A percentile compares a stretch with the other conserved stretches of the same genome.
These are phyloP conservation scores for Sphaerulina vaccinii DNA, from an alignment of 2,329 filamentous ascomycete species.

Conservation along the genomic window DNA sequence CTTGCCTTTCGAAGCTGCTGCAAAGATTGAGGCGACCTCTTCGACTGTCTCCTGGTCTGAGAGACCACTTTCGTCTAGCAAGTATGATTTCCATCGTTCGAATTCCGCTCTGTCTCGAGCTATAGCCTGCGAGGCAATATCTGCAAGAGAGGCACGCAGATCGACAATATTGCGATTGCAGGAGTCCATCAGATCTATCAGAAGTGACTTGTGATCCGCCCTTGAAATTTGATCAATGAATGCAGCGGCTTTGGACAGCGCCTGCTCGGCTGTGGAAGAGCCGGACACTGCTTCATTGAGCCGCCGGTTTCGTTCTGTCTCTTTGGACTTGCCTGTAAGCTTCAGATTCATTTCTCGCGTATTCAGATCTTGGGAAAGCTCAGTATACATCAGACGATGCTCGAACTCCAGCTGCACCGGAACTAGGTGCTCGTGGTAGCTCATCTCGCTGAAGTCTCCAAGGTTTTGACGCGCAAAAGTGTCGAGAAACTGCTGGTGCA, in stretches of 20 bases:
- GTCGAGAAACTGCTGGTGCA: constrained; percentile 57
- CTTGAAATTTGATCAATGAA: constrained; percentile 25
- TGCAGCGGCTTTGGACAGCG: constrained; percentile 50
- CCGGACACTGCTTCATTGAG: constrained; percentile 49
- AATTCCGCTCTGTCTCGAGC: constrained; percentile 16
- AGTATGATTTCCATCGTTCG: constrained; percentile 20
- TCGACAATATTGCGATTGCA: constrained; percentile 16
- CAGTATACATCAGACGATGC: constrained; percentile 55
- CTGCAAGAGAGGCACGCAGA: not conserved
- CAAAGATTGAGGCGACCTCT: constrained; percentile 14
- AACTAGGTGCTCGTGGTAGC: constrained; percentile 45
- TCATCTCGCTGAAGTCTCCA: constrained; percentile 43
- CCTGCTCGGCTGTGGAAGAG: constrained; percentile 51
- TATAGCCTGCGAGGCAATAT: constrained; percentile 2
- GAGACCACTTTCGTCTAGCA: constrained; percentile 25
- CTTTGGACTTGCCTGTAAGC: constrained; percentile 39
- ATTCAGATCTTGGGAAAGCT: constrained; percentile 55
- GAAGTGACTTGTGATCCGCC: not conserved
- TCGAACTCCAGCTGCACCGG: constrained; percentile 46
- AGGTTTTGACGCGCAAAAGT: constrained; percentile 50
- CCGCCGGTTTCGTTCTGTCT: constrained; percentile 40
- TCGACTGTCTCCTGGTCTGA: constrained; percentile 35
- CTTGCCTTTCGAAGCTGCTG: not conserved
- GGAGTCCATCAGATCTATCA: constrained; percentile 16
- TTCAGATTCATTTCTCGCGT: constrained; percentile 51